Evolutionary conservation across 345 rosid genomes (phyloP).

Genomic region (Ceriops decandra): DNA sequence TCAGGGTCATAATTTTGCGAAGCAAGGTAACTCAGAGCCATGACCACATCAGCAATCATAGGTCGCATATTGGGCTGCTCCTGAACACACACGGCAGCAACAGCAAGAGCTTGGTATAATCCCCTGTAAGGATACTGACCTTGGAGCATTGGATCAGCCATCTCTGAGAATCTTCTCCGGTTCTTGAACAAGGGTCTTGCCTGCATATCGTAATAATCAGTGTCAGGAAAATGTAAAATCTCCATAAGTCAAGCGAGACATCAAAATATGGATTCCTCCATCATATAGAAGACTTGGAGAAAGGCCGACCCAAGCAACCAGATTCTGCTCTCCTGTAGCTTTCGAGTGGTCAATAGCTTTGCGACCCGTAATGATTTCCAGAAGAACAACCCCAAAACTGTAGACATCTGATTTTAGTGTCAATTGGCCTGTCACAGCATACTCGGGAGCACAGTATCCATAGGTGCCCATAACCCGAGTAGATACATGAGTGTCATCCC

Average conservation of each 20-base stretch:
- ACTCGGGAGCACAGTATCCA: constrained; percentile 95
- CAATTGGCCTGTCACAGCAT: constrained; percentile 93
- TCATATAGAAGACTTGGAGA: neutral
- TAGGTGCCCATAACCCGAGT: constrained; percentile 97
- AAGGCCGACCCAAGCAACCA: constrained; percentile 84
- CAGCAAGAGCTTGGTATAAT: constrained; percentile 82
- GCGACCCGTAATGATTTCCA: constrained; percentile 89
- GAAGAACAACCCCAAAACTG: constrained; percentile 88
- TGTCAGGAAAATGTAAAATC: neutral
- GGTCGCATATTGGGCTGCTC: constrained; percentile 88
- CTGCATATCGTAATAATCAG: constrained; percentile 34
- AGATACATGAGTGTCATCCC: constrained; percentile 87
- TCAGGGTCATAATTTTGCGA: constrained; percentile 51
- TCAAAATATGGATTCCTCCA: neutral
- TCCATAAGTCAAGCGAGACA: neutral
- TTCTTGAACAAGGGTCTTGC: constrained; percentile 86
- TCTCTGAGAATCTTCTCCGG: constrained; percentile 56
- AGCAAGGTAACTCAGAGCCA: constrained; percentile 73
- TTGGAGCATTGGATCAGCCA: constrained; percentile 77
- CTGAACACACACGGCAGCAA: constrained; percentile 94
- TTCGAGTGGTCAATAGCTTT: constrained; percentile 65
- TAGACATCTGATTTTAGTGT: constrained; percentile 86
- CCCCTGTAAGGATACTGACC: constrained; percentile 75
- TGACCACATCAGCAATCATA: constrained; percentile 64
- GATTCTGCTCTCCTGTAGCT: constrained; percentile 52